Evolutionary conservation across 805 yeast genomes (phyloP), one percentile per base, ranked within the genome.

Genomic region (Peterozyma toletana): DNA sequence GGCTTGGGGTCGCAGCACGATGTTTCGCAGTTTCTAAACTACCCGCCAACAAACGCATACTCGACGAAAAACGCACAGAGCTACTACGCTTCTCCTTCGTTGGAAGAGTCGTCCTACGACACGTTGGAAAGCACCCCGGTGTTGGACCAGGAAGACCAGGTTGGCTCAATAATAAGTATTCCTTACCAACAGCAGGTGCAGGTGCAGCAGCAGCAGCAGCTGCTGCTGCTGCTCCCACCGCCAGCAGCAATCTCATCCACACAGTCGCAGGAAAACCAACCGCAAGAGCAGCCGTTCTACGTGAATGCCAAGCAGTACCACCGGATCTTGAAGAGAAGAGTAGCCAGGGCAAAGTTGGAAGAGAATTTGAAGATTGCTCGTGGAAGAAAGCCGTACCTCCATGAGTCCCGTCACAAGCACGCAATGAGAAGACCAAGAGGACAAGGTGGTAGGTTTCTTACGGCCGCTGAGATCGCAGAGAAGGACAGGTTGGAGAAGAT

Each of bases 351-450:
- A 5, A 85, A 82, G 60, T 72, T 93, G 35, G 98, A 93, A 57
- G 98, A 93, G 58, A 78, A 80, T 37, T 72, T 91, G 50, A 84
- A 87, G 57, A 86, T 86, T 4, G 90, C 93, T 14, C 76, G 96
- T 50, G 95, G 95, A 14, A 78, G 98, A 54, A 83, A 84, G 59
- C 97, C 98, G 11, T 91, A 95, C 62, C 63, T 93, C 40, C 99
- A 93, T 59, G 99, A 93, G 63, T 87, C 96, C 15, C 75, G 99
- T 55, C 99, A 93, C 62, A 91, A 93, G 60, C 99, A 93, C 62
- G 99, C 99, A 2, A 93, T 93, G 99, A 77, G 98, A 59, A 77
- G 99, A 60, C 98, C 99, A 13, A 78, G 99, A 54, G 99, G 99
- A 27, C 98, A 93, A 66, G 99, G 99, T 30, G 99, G 99, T 6